Conservation (phyloP, 1,284 basidiomycete species). For the Mycena sp. region DNA sequence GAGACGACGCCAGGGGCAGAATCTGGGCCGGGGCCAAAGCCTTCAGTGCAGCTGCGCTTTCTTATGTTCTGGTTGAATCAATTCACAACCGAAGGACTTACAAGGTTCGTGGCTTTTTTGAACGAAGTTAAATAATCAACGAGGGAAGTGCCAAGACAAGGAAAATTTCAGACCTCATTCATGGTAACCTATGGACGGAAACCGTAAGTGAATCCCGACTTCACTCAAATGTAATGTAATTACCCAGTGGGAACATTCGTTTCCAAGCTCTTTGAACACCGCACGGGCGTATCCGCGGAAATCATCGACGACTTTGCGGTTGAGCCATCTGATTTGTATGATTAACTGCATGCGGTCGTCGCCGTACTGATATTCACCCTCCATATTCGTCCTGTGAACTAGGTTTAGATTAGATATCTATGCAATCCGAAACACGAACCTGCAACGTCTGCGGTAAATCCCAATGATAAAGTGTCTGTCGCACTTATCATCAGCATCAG, state of each 20-base stretch:
- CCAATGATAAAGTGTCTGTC: constrained; percentile 30
- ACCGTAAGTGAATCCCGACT: too few relatives aligned
- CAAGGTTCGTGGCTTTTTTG: constrained; percentile 27
- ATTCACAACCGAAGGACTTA: too few relatives aligned
- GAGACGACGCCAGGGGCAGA: constrained; percentile 20
- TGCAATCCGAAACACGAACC: background rate
- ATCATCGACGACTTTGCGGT: constrained; percentile 26
- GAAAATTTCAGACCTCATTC: constrained; percentile 22
- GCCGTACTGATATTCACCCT: constrained; percentile 13
- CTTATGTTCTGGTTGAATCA: too few relatives aligned
- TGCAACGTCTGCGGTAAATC: constrained; percentile 29
- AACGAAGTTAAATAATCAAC: background rate
- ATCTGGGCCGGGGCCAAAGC: constrained; percentile 24
- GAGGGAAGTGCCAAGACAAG: too few relatives aligned
- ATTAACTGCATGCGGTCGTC: too few relatives aligned
- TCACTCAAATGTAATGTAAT: background rate
- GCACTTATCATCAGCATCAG: background rate
- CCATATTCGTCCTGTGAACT: constrained; percentile 22
- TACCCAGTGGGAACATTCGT: constrained; percentile 28
- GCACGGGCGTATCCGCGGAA: constrained; percentile 27
- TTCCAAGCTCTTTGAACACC: constrained; percentile 26
- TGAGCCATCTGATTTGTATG: constrained; percentile 22
- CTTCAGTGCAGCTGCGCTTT: constrained; percentile 30
- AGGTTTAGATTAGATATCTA: background rate
- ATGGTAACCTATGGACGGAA: constrained; percentile 20